Base-by-base conservation (phyloP, 306 rosid genomes). In the Trifolium subterraneum region DNA sequence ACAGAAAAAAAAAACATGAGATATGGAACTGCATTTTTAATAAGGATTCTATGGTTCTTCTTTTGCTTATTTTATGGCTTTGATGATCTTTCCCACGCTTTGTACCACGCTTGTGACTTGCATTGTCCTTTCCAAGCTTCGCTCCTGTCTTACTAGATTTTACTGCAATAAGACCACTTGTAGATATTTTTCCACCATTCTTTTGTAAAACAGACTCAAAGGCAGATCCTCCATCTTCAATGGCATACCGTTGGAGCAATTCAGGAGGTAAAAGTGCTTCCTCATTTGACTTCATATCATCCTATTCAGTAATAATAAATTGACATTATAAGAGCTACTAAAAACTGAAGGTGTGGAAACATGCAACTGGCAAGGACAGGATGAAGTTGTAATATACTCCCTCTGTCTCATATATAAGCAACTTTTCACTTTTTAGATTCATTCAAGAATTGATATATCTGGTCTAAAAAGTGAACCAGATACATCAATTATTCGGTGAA, bases 151-250 rank as follows among this genome's bases (percentile, higher is more conserved):
- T 68, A 52, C 65, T 65, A 16, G 95, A 89, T 72, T 87, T 89
- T 67, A 86, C 85, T 68, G 85, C 84, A 8, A 91, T 25, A 12
- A 84, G 39, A 51, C 91, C 97, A 22, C 87, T 85, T 0, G 22
- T 6, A 47, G 90, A n/a, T 12, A 42, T 42, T 42, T 42, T 42
- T 42, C 48, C 48, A 42, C 48, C 48, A 42, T 11, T 42, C 12
- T 12, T 42, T 4, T 42, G 48, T 12, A 42, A 42, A 3, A 42
- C n/a, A 42, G 48, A 42, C 48, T 42, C 48, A 42, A 42, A 42
- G 15, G 11, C 41, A 36, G 41, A 36, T 36, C 10, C 41, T 36
- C 41, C 41, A 8, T 36, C 41, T 36, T 36, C 6, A 36, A 36
- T 36, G 10, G 9, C 11, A 8, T 36, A 36, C 10, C 2, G 41